Evolutionary conservation across 306 rosid species (phyloP).

Genomic region (Ceratonia siliqua): DNA sequence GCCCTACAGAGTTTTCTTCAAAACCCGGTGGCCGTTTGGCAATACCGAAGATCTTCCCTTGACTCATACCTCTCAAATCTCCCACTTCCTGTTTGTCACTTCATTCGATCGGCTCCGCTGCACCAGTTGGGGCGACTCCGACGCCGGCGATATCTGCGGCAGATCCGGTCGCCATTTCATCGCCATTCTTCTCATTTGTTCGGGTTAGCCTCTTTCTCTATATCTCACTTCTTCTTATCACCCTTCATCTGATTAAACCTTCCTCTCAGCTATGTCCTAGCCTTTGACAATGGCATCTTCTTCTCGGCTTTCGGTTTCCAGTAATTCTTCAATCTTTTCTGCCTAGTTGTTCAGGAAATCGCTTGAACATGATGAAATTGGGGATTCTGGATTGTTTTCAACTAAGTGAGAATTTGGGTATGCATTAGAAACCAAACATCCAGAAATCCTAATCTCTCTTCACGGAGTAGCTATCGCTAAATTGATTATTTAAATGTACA

Average conservation of each 20-base stretch:
- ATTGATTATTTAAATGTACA: constrained; percentile 19
- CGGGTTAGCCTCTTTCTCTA: constrained; percentile 31
- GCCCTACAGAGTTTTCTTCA: too few relatives aligned
- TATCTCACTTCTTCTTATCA: background rate
- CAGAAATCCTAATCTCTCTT: too few relatives aligned
- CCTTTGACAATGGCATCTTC: background rate
- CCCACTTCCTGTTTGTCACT: background rate
- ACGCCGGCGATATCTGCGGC: background rate
- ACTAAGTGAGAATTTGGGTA: background rate
- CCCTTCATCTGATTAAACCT: background rate
- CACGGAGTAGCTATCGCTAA: background rate
- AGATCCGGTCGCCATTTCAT: constrained; percentile 21
- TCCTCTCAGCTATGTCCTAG: background rate
- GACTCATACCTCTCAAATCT: background rate
- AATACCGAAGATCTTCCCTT: constrained; percentile 12
- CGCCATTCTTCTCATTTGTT: constrained; percentile 21
- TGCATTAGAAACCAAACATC: background rate
- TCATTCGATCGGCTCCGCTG: constrained; percentile 30
- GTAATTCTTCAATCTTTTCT: background rate
- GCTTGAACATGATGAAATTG: background rate
- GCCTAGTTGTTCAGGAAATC: background rate
- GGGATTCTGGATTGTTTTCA: background rate
- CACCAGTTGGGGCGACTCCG: constrained; percentile 35
- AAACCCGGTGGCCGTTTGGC: too few relatives aligned
- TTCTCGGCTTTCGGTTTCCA: background rate